Percentiles rank a stretch among this genome's conserved stretches.
Evolutionary conservation across 371 early-diverging fungal species (phyloP).

Genomic region (Mortierella sp.): DNA sequence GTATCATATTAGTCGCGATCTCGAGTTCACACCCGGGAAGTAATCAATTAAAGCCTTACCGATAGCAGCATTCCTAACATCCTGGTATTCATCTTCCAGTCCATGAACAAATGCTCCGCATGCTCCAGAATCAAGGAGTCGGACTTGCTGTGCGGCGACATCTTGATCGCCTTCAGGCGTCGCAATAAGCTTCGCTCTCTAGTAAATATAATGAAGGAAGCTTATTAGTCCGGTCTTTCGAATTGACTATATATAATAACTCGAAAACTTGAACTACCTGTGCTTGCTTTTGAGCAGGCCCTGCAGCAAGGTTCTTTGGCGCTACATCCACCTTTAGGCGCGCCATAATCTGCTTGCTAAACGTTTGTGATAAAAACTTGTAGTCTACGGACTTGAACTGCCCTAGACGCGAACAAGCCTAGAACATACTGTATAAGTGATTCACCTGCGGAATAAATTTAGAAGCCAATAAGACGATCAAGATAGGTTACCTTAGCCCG

Average conservation of each 20-base stretch:
- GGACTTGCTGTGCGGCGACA: conserved; percentile 74
- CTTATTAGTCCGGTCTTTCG: not conserved
- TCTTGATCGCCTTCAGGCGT: conserved; percentile 77
- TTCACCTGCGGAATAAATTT: not conserved
- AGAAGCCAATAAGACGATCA: not conserved
- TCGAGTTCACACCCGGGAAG: not conserved
- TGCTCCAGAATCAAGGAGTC: conserved; percentile 78
- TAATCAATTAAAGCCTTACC: conserved; percentile 61
- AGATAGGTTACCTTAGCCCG: conserved; percentile 62
- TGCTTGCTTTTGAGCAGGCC: conserved; percentile 55
- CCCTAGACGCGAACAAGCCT: conserved; percentile 76
- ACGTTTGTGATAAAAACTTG: conserved; percentile 74
- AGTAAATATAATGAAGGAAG: not conserved
- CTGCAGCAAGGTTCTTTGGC: conserved; percentile 47
- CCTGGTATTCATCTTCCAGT: conserved; percentile 91
- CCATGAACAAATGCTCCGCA: conserved; percentile 95
- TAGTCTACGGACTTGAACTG: conserved; percentile 72
- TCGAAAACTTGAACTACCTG: conserved; percentile 18
- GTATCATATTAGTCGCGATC: not conserved
- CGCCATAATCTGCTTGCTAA: conserved; percentile 85
- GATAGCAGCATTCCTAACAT: conserved; percentile 87
- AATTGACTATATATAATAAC: no score
- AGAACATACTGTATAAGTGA: not conserved
- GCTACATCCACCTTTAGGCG: conserved; percentile 54
- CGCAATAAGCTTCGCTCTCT: conserved; percentile 61